These are phyloP conservation scores for Citrullus mucosospermus DNA, from an alignment of 306 rosid species.

Conservation along the genomic window DNA sequence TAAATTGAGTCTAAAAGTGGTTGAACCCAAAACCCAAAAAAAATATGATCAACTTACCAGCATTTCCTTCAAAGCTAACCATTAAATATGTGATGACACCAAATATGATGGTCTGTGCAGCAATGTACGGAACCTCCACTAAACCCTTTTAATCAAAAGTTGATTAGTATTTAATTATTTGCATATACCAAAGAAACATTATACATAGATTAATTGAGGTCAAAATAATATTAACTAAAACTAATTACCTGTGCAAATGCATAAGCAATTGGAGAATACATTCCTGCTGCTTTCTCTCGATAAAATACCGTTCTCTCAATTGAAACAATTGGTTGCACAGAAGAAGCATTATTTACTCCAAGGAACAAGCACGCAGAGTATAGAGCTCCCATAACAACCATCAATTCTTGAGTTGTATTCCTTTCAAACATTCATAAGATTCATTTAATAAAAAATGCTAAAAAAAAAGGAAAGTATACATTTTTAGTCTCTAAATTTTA, in stretches of 20 bases:
- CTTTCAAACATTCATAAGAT: conserved; percentile 20
- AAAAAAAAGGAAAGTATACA: not conserved
- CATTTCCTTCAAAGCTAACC: conserved; percentile 59
- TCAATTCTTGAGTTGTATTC: conserved; percentile 43
- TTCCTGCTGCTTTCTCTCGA: conserved; percentile 84
- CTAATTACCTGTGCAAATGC: conserved; percentile 62
- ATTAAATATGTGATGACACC: conserved; percentile 72
- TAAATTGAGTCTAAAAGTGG: no score
- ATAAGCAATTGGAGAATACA: conserved; percentile 80
- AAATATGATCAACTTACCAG: conserved; percentile 20
- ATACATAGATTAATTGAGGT: no score
- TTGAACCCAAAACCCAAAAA: not conserved
- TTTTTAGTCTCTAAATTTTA: no score
- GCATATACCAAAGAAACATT: no score
- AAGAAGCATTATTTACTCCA: conserved; percentile 73
- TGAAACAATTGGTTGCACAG: conserved; percentile 87
- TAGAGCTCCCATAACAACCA: conserved; percentile 79
- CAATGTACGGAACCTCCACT: conserved; percentile 81
- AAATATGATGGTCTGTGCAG: conserved; percentile 50
- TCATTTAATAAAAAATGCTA: not conserved
- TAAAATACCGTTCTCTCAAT: conserved; percentile 90
- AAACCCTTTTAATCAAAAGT: conserved; percentile 42
- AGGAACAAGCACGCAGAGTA: conserved; percentile 66
- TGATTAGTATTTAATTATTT: no score
- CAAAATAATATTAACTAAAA: no score